Conservation (phyloP, 2,329 filamentous ascomycete genomes). For the Fusarium annulatum region DNA sequence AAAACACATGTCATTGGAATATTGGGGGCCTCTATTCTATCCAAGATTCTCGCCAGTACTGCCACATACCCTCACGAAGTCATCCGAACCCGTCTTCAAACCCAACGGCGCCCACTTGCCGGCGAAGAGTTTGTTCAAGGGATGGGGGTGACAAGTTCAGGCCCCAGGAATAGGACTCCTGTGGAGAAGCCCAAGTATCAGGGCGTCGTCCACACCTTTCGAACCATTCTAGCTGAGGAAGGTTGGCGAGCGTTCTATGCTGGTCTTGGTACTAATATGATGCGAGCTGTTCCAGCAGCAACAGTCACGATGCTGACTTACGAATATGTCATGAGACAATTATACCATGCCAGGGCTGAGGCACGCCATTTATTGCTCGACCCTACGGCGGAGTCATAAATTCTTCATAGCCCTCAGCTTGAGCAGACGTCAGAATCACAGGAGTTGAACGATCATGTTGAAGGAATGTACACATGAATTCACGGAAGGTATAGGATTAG, state of each 20-base stretch:
- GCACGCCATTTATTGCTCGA: constrained; percentile 47
- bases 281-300: constrained; percentile 92
- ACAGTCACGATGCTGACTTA: constrained; percentile 99
- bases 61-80: constrained; percentile 98
- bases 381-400: constrained; percentile 28
- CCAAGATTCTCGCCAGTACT: constrained; percentile 93
- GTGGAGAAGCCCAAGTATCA: constrained; percentile 68
- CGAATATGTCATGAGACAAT: constrained; percentile 75
- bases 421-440: constrained; percentile 5
- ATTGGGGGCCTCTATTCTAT: constrained; percentile 87
- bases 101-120: constrained; percentile 80
- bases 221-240: constrained; percentile 88
- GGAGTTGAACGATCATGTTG: constrained; percentile 16
- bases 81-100: constrained; percentile 91
- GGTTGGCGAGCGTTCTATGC: constrained; percentile 98
- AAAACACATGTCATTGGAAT: constrained; percentile 82
- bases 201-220: constrained; percentile 84
- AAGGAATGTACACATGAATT: constrained; percentile 35
- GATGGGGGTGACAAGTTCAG: constrained; percentile 56
- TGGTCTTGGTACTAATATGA: constrained; percentile 97
- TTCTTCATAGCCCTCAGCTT: constrained; percentile 6
- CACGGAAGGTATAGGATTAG: constrained; percentile 18
- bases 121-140: constrained; percentile 64
- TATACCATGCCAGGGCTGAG: constrained; percentile 58
- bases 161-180: constrained; percentile 43